Base-by-base conservation (phyloP, 768 basidiomycete species). In the Lenzites betulinus region DNA sequence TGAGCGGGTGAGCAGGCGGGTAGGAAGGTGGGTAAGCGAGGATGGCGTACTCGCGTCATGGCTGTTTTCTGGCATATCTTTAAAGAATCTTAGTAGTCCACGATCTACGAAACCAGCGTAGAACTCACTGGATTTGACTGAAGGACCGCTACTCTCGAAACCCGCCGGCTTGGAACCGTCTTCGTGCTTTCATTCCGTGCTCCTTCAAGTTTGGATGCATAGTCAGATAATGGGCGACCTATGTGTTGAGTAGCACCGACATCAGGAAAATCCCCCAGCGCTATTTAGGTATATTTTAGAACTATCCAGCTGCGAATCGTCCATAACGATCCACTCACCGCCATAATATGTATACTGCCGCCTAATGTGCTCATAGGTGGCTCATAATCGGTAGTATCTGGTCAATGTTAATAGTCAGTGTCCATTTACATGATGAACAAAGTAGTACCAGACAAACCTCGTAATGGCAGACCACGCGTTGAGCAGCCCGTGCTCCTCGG, bases 11-110 rank as follows among this genome's bases (percentile, higher is more conserved):
- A 71, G 54, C 23, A 69, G 44, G 11, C 68, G 59, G n/a, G n/a
- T n/a, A n/a, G n/a, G n/a, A n/a, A n/a, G n/a, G n/a, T n/a, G n/a
- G 16, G 62, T 55, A 48, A 71, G 67, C 54, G 68, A 65, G 20
- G 60, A 53, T 20, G 70, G n/a, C n/a, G 68, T 50, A 71, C 65
- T 15, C 70, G 67, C 28, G 70, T 68, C 70, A 71, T 71, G 7
- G 0, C 51, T 15, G 11, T n/a, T 7, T 20, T 28, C 55, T 50
- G 2, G 1, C 12, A 20, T 1, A 22, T 2, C n/a, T n/a, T n/a
- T n/a, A n/a, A n/a, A n/a, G n/a, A n/a, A n/a, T n/a, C 5, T 56
- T 7, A 57, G 39, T 13, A 39, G 5, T 30, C 2, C 23, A n/a
- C 16, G 5, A 16, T 44, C 5, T 39, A 28, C 3, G 13, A 26